Evolutionary conservation across 1,284 basidiomycete genomes (phyloP).

Genomic region (Naganishia sp.): DNA sequence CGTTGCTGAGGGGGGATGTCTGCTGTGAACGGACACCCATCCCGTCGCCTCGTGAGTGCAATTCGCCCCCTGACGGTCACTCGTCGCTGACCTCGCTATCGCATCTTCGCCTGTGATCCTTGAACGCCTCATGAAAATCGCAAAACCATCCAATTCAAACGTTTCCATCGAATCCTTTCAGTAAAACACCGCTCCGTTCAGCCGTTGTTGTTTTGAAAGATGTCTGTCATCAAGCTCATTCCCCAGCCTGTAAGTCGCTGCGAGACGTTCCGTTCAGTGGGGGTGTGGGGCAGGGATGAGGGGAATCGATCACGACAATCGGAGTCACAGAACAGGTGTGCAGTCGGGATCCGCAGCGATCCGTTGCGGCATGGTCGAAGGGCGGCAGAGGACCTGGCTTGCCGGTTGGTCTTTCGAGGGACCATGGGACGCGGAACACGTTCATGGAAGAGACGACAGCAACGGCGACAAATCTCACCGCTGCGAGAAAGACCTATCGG

Average conservation of each 20-base stretch:
- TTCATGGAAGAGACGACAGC: too few relatives aligned
- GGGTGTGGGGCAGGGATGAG: too few relatives aligned
- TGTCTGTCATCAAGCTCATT: constrained; percentile 24
- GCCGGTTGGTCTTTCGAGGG: too few relatives aligned
- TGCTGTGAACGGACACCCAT: background rate
- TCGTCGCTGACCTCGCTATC: background rate
- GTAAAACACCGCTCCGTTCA: background rate
- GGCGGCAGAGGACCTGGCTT: too few relatives aligned
- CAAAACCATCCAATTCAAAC: background rate
- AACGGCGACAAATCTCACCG: too few relatives aligned
- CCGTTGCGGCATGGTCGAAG: too few relatives aligned
- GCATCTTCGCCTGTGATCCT: background rate
- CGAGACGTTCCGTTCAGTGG: background rate
- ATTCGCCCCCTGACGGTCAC: background rate
- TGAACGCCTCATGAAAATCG: background rate
- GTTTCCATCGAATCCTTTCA: background rate
- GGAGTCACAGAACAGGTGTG: too few relatives aligned
- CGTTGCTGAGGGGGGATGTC: background rate
- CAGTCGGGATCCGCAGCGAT: too few relatives aligned
- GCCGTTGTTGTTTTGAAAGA: background rate
- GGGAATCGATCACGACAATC: background rate
- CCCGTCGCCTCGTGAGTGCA: background rate
- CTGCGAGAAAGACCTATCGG: too few relatives aligned
- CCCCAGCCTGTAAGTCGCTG: constrained; percentile 21
- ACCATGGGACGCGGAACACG: too few relatives aligned